Evolutionary conservation across 768 basidiomycete genomes (phyloP), one percentile per base, ranked within the genome.

Genomic region (Wakefieldia striispora): DNA sequence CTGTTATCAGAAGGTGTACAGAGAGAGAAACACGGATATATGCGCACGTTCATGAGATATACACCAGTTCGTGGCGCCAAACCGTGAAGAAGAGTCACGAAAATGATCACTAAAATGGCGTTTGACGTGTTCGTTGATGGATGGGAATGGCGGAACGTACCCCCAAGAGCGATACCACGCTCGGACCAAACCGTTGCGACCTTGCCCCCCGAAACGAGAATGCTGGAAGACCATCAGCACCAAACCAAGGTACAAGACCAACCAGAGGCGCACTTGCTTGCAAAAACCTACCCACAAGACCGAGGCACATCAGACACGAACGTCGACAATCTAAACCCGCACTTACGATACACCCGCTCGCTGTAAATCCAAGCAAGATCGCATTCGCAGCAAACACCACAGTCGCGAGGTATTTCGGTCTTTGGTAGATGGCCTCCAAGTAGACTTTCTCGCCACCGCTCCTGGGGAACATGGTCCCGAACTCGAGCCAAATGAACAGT

Each of bases 381-480:
- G 76, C 75, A 39, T 77, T 78, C 38, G 64, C 53, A 2, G 78
- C 74, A 44, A 79, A 81, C 14, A 80, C 61, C 11, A 77, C 63
- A 0, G 80, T 81, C 6, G 72, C 75, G 2, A 81, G 64, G 41
- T 73, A 75, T 50, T 64, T 71, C 6, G 80, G 79, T 33, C 62
- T 69, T 39, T 62, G 69, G 59, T 80, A 83, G 3, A 80, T 70
- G 0, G 75, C 79, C 59, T 83, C 82, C 23, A 82, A 67, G 54
- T 83, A 82, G 3, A 82, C 80, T 61, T 84, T 82, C 59, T 83
- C 82, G 6, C 81, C 81, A 10, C 82, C 81, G 12, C 77, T 80
- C 1, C 81, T 73, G 4, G 81, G 82, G 51, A 75, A 80, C 82
- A 83, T 83, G 3, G 80, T 79, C 6, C 82, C 83, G 40, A 77